Evolutionary conservation across 495 filamentous ascomycete genomes (phyloP), one percentile per base, ranked within the genome.

Genomic region (Aspergillus baeticus): DNA sequence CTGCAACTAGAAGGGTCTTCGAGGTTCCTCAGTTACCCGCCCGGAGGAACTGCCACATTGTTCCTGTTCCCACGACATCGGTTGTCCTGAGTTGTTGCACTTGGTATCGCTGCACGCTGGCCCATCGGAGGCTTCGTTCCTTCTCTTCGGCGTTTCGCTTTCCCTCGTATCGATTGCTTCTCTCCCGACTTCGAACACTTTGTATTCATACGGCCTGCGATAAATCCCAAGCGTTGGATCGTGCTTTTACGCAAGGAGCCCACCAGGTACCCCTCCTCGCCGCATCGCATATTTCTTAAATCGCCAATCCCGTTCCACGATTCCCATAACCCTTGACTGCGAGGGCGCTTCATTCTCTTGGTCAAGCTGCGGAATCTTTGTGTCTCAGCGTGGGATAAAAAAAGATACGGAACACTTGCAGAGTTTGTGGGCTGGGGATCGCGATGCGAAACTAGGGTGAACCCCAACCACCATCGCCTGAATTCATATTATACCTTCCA

Each of bases 401-500:
- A 15, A 42, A 26, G 11, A 23, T 23, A 31, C 36, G 36, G 7
- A 33, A 44, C 45, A 52, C 18, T 43, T 46, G 20, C 47, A 50
- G 47, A 50, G 33, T 11, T n/a, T 54, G 63, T 63, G 67, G 59
- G 61, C 45, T 47, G 59, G 55, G 63, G 57, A 70, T 73, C 71
- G 69, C 68, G 62, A 76, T 76, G 73, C 73, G 55, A 74, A 72
- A 64, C 55, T 74, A 71, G 67, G 67, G 58, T 69, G 66, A 65
- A 68, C 52, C 58, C 59, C 49, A 43, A 63, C 51, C 63, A 50
- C 34, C 55, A 65, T 51, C 47, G 20, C 42, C 55, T 42, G 45
- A 58, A 51, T 58, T 63, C 57, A 57, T 54, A 47, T 55, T 58
- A 50, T 55, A 29, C 51, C 49, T 51, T 53, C 37, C 31, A 22